Evolutionary conservation across 163 green algal genomes (phyloP).

Genomic region (Chlorella variabilis): DNA sequence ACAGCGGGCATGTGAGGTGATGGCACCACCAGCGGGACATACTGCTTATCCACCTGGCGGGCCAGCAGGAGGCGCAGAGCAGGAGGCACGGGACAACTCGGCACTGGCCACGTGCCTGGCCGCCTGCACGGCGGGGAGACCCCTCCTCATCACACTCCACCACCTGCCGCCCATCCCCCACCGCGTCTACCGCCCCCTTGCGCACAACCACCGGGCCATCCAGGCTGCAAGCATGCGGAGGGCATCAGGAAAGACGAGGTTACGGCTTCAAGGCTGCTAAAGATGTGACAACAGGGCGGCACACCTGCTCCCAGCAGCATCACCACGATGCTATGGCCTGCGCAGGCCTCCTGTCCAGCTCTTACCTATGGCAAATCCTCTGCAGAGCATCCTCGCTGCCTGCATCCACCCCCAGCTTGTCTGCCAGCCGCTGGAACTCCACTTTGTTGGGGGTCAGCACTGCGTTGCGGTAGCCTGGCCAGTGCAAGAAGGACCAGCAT

Average conservation of each 20-base stretch:
- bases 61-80: no score
- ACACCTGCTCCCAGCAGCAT: no score
- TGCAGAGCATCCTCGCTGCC: conserved; percentile 7
- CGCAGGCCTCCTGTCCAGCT: not conserved
- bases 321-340: no score
- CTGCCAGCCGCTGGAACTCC: conserved; percentile 81
- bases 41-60: no score
- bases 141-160: conserved; percentile 53
- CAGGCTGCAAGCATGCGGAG: conserved; percentile 62
- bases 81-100: no score
- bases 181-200: conserved; percentile 74
- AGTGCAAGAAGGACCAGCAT: not conserved
- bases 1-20: no score
- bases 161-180: conserved; percentile 39
- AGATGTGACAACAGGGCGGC: no score
- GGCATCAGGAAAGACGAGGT: no score
- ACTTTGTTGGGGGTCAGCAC: conserved; percentile 92
- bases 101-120: conserved; percentile 61
- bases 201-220: conserved; percentile 74
- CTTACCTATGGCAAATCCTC: conserved; percentile 19
- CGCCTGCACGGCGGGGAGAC: conserved; percentile 75
- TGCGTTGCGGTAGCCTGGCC: conserved; percentile 67
- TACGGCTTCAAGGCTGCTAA: not conserved
- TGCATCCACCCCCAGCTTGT: conserved; percentile 53
- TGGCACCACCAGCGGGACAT: no score